Percentiles rank a stretch among this genome's conserved stretches.
Evolutionary conservation across 805 yeast species (phyloP).

Genomic region (Metschnikowia dekortorum): DNA sequence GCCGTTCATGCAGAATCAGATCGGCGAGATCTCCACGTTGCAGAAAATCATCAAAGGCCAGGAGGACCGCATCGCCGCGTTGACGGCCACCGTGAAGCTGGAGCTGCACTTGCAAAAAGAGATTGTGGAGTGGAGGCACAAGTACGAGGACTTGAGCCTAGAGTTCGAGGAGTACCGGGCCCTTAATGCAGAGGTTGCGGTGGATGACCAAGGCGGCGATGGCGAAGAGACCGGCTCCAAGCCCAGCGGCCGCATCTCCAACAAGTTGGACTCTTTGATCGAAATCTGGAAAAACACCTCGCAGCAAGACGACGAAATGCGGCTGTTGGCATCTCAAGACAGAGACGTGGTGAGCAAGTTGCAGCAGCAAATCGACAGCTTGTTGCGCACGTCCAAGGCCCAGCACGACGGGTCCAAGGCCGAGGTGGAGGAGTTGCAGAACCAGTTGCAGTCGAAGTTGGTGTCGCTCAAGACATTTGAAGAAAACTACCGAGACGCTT

Average conservation of each 20-base stretch:
- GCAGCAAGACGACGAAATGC: constrained; percentile 6
- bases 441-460: constrained; percentile 29
- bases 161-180: constrained; percentile 42
- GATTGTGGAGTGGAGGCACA: constrained; percentile 44
- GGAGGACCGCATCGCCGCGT: constrained; percentile 40
- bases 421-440: constrained; percentile 28
- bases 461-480: constrained; percentile 42
- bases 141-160: constrained; percentile 39
- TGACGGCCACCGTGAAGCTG: constrained; percentile 38
- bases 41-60: constrained; percentile 54
- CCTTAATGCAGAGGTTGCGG: constrained; percentile 29
- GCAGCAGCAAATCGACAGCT: constrained; percentile 54
- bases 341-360: constrained; percentile 35
- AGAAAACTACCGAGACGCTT: constrained; percentile 64
- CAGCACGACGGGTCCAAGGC: constrained; percentile 33
- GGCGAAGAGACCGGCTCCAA: constrained; percentile 25
- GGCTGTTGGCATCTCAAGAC: constrained; percentile 9
- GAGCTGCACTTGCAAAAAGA: constrained; percentile 44
- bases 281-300: constrained; percentile 27
- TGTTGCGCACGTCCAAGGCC: constrained; percentile 45
- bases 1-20: constrained; percentile 49
- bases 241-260: constrained; percentile 28
- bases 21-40: constrained; percentile 48
- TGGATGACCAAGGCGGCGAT: constrained; percentile 25
- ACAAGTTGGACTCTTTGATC: constrained; percentile 34